These are phyloP conservation scores for Phaeosphaeria sp. DNA, from an alignment of 2,329 filamentous ascomycete species.

Conservation along the genomic window DNA sequence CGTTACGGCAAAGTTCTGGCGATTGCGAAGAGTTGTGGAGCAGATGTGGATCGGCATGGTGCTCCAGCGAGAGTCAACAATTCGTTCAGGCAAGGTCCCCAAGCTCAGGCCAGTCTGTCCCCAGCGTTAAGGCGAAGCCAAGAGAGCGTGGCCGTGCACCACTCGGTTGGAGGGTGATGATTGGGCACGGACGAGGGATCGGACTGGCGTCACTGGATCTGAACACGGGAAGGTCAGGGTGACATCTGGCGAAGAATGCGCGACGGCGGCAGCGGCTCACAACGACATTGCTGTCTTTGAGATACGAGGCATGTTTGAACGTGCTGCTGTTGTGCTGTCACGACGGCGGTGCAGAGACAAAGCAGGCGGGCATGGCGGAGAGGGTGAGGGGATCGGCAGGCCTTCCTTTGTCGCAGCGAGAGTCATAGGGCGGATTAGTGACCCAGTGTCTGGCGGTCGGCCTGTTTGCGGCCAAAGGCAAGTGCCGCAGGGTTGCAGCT, in stretches of 20 bases:
- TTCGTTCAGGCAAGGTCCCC: constrained; percentile 29
- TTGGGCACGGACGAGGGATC: constrained; percentile 16
- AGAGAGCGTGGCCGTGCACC: constrained; percentile 32
- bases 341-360: constrained; percentile 11
- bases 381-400: constrained; percentile 7
- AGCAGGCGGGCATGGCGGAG: constrained; percentile 6
- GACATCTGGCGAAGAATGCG: constrained; percentile 11
- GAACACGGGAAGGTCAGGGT: constrained; percentile 13
- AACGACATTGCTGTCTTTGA: constrained; percentile 2
- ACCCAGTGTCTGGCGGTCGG: constrained; percentile 11
- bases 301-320: neutral
- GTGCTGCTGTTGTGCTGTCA: constrained; percentile 2
- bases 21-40: constrained; percentile 8
- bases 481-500: neutral
- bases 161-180: constrained; percentile 12
- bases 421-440: constrained; percentile 29
- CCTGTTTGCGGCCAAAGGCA: constrained; percentile 25
- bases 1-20: constrained; percentile 1
- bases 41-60: constrained; percentile 28
- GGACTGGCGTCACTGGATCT: constrained; percentile 20
- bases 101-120: constrained; percentile 28
- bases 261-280: constrained; percentile 4
- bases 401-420: constrained; percentile 24
- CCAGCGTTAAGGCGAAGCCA: constrained; percentile 39
- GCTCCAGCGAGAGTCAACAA: constrained; percentile 26